Conservation (phyloP, 2,329 filamentous ascomycete species). For the Rhynchosporium agropyri region DNA sequence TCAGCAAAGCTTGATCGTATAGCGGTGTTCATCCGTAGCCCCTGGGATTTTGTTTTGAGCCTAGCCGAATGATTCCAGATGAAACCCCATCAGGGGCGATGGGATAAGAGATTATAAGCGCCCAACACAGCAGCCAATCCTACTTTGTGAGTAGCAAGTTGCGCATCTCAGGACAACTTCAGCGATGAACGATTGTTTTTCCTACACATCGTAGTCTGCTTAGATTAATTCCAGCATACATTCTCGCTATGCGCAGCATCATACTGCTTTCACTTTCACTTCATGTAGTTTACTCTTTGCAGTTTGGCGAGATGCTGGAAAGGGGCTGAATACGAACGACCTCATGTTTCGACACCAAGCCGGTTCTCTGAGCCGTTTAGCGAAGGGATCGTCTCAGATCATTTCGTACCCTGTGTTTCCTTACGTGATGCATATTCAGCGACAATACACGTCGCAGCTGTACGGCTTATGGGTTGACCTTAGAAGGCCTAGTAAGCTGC, state of each 20-base stretch:
- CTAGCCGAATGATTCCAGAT: constrained; percentile 20
- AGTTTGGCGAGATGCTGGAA: background rate
- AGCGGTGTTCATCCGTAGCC: constrained; percentile 26
- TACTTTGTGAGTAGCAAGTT: too few species aligned
- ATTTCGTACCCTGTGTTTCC: constrained; percentile 26
- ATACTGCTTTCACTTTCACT: constrained; percentile 7
- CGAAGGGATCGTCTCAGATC: constrained; percentile 28
- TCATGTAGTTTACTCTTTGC: constrained; percentile 21
- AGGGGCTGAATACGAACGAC: background rate
- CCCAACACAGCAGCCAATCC: background rate
- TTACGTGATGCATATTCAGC: constrained; percentile 27
- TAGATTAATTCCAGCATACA: background rate
- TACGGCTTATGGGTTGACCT: constrained; percentile 20
- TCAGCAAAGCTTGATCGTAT: constrained; percentile 21
- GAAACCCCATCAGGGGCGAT: constrained; percentile 20
- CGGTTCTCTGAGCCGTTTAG: constrained; percentile 19
- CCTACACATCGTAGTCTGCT: constrained; percentile 5
- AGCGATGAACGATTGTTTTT: background rate
- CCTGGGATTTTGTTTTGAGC: constrained; percentile 24
- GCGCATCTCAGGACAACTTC: background rate
- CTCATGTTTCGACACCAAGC: constrained; percentile 20
- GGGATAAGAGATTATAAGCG: constrained; percentile 15
- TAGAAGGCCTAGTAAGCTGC: constrained; percentile 25
- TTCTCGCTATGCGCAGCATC: constrained; percentile 6
- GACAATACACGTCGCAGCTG: constrained; percentile 28